Conservation (phyloP, 2,329 filamentous ascomycete genomes). For the Decorospora gaudefroyi region DNA sequence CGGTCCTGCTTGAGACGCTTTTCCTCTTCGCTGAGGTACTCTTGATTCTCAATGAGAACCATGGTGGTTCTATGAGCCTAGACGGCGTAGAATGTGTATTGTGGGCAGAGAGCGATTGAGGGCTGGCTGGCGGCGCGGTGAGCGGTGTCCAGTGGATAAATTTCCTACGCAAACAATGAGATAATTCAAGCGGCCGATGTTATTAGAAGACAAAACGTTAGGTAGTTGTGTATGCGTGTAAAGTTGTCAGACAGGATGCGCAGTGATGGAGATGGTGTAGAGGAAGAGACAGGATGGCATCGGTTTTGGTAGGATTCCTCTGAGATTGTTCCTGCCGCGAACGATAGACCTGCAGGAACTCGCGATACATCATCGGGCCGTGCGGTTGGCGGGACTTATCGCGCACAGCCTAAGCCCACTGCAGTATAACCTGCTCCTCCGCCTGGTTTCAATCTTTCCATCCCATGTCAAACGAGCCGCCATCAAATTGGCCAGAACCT, state of each 20-base stretch:
- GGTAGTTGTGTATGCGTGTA: conserved; percentile 7
- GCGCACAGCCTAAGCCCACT: conserved; percentile 16
- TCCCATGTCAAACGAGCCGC: conserved; percentile 18
- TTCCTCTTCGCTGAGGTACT: conserved; percentile 88
- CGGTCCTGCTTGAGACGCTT: conserved; percentile 84
- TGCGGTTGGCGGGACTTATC: conserved; percentile 36
- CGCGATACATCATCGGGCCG: conserved; percentile 39
- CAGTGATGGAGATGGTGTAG: conserved; percentile 12
- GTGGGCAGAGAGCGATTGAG: conserved; percentile 14
- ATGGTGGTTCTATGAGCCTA: conserved; percentile 55
- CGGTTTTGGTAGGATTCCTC: conserved; percentile 27
- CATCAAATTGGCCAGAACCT: conserved; percentile 13
- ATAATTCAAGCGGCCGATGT: conserved; percentile 23
- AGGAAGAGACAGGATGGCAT: conserved; percentile 15
- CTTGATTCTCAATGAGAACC: conserved; percentile 87
- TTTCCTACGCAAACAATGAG: conserved; percentile 28
- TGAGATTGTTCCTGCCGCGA: conserved; percentile 26
- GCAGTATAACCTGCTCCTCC: conserved; percentile 16
- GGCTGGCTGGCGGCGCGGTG: conserved; percentile 23
- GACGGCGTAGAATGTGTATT: conserved; percentile 8
- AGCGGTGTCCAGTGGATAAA: conserved; percentile 31
- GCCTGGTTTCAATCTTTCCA: conserved; percentile 22
- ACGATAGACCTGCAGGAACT: conserved; percentile 38
- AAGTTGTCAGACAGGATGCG: conserved; percentile 11
- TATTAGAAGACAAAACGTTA: conserved; percentile 11